These are phyloP conservation scores for Massariosphaeria phaeospora DNA, from an alignment of 495 filamentous ascomycete species.

Conservation along the genomic window DNA sequence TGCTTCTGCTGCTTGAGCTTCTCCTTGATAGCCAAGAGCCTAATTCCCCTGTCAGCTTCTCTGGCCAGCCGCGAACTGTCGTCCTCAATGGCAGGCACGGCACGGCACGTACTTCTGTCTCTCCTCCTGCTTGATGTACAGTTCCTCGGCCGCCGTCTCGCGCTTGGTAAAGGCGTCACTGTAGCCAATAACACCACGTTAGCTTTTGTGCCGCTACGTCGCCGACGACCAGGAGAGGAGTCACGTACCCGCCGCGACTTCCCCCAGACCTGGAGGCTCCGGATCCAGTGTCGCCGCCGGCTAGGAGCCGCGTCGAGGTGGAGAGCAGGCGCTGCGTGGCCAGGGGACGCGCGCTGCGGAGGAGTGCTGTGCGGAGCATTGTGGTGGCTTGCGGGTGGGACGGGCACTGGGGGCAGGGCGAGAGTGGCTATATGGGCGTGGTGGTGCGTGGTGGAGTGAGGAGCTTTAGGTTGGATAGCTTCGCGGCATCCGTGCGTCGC, in stretches of 20 bases:
- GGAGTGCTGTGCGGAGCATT: constrained; percentile 30
- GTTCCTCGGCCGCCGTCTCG: constrained; percentile 80
- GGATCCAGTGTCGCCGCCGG: constrained; percentile 48
- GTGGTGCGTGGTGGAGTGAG: constrained; percentile 11
- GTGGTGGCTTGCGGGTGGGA: background rate
- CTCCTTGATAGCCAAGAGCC: constrained; percentile 60
- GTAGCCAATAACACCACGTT: constrained; percentile 4
- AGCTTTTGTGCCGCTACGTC: constrained; percentile 40
- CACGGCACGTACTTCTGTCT: constrained; percentile 63
- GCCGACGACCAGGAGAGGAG: background rate
- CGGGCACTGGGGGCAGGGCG: background rate
- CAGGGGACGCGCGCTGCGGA: constrained; percentile 21
- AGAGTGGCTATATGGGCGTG: background rate
- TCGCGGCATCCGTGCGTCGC: constrained; percentile 3
- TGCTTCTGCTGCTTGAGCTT: constrained; percentile 75
- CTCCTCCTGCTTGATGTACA: constrained; percentile 78
- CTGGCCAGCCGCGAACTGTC: background rate
- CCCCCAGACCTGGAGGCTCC: constrained; percentile 45
- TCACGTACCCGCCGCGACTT: constrained; percentile 40
- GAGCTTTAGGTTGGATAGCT: background rate
- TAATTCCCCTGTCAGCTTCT: constrained; percentile 29
- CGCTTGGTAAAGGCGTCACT: constrained; percentile 89
- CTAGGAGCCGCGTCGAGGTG: constrained; percentile 38
- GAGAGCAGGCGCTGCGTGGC: constrained; percentile 35
- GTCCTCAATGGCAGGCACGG: background rate